Base-by-base conservation (phyloP, 2,329 filamentous ascomycete species). In the Alternaria sp. region DNA sequence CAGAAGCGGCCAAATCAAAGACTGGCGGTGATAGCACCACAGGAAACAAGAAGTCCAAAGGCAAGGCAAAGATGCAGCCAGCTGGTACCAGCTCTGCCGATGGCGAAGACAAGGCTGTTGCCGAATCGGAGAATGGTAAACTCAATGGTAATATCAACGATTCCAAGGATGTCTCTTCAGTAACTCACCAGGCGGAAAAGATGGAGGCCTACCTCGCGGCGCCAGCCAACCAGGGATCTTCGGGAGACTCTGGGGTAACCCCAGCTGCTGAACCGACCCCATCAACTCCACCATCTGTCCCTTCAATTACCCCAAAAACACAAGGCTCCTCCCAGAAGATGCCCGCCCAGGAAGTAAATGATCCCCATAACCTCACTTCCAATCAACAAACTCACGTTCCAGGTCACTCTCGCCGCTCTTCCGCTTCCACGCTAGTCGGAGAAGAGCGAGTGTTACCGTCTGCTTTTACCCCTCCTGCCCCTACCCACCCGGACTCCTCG, bases 141-240 rank as follows among this genome's bases (percentile, higher is more conserved):
- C 61, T 57, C 37, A 41, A 44, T 58, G 44, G 61, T 62, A 64
- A 60, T 59, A 64, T 54, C 58, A 61, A 26, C 21, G 30, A 20
- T 47, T 55, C 49, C 47, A 54, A 60, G 33, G 64, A 63, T n/a
- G 44, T 28, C 37, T 57, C 55, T 55, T 60, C 65, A 62, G 47
- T 68, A 64, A 68, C 65, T 64, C 64, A 69, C 26, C 72, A 66
- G 63, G 46, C 53, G 53, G 54, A 67, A 64, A 26, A 57, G 25
- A 23, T 49, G 51, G 53, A 68, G 43, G 20, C 49, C 6, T 6
- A 12, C 23, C 18, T 56, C 37, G n/a, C 20, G 12, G 47, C 46
- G 15, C 58, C 47, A 44, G 28, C 15, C 28, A 20, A 50, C 23
- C 43, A 55, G 28, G 25, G 21, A 49, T 56, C 15, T 23, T 55